Evolutionary conservation across 495 filamentous ascomycete genomes (phyloP).

Genomic region (Aspergillus saccharolyticus): DNA sequence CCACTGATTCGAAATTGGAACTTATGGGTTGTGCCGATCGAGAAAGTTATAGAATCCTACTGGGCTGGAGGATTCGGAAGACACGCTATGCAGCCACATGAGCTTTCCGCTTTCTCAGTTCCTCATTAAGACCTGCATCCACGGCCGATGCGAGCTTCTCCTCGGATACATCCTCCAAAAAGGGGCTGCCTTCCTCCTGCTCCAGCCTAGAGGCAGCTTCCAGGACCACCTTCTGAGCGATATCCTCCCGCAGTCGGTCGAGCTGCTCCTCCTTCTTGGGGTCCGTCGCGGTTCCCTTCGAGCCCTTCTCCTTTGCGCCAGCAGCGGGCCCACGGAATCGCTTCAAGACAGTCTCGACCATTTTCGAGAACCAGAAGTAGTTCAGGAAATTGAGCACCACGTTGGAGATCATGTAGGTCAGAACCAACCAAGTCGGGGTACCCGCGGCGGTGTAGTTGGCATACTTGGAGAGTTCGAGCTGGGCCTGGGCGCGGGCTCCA

Average conservation of each 20-base stretch:
- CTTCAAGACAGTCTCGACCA: constrained; percentile 88
- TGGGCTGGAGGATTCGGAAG: too few species aligned
- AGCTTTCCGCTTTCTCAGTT: constrained; percentile 27
- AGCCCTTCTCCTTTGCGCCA: constrained; percentile 12
- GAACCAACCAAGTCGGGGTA: constrained; percentile 76
- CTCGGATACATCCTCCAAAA: constrained; percentile 24
- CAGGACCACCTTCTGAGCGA: constrained; percentile 31
- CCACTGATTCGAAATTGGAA: neutral
- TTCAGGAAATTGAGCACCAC: constrained; percentile 80
- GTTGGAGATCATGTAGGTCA: constrained; percentile 72
- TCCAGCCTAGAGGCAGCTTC: constrained; percentile 35
- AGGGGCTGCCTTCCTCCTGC: constrained; percentile 30
- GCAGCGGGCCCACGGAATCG: constrained; percentile 58
- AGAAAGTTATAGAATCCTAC: too few species aligned
- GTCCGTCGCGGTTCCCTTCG: constrained; percentile 1
- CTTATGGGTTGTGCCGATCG: too few species aligned
- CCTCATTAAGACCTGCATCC: constrained; percentile 21
- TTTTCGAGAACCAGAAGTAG: constrained; percentile 95
- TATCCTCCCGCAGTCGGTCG: constrained; percentile 21
- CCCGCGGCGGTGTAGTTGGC: constrained; percentile 38
- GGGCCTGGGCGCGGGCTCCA: constrained; percentile 31
- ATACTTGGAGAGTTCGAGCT: constrained; percentile 49
- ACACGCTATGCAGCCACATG: constrained; percentile 14
- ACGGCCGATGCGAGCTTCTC: constrained; percentile 26
- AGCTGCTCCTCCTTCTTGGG: constrained; percentile 12